Conservation (phyloP, 225 moss, liverwort and hornwort genomes). For the Pseudoscleropodium purum region DNA sequence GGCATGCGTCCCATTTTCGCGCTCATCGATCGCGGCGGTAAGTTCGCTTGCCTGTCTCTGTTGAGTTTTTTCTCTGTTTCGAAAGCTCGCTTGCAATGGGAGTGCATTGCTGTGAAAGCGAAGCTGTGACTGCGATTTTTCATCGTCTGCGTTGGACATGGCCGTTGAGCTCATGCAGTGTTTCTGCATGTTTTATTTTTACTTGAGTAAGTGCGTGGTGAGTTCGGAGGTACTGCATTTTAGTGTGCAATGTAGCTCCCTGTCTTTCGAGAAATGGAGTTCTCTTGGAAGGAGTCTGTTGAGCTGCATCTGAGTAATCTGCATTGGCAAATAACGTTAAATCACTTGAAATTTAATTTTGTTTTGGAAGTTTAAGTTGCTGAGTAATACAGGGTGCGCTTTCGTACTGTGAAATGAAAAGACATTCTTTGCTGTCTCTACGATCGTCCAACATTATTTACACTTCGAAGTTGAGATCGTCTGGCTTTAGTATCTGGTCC, state of each 20-base stretch:
- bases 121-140: neutral
- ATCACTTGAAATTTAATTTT: neutral
- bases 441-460: neutral
- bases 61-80: neutral
- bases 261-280: neutral
- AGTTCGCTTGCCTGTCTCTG: neutral
- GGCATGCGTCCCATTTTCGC: constrained; percentile 42
- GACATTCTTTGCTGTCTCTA: too few relatives aligned
- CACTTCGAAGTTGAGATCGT: too few relatives aligned
- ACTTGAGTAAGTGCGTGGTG: neutral
- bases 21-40: constrained; percentile 70
- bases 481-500: neutral
- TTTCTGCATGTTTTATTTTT: neutral
- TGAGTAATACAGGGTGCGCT: neutral
- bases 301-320: neutral
- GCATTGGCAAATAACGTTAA: neutral
- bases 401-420: neutral
- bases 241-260: neutral
- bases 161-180: neutral
- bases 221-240: neutral
- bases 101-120: neutral
- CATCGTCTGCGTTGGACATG: neutral
- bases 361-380: neutral
- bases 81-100: neutral
- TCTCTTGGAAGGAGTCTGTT: neutral